phyloP scores from a whole-genome alignment of 192 early-diverging fungal species.

The Diversispora epigaea region DNA sequence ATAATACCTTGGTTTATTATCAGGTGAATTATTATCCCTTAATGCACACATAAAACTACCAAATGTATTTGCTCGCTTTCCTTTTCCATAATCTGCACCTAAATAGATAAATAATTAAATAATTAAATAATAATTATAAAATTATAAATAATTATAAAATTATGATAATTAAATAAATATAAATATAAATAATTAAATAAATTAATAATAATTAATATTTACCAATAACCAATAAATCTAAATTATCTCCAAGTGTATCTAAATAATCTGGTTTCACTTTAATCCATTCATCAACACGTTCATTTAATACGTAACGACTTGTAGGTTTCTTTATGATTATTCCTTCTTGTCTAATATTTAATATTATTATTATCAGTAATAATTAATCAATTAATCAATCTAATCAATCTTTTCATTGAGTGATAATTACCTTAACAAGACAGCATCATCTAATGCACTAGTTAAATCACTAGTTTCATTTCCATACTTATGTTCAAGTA shows the following conservation, averaged over 20 bases:
- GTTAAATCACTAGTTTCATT: conserved; percentile 59
- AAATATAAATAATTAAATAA: neutral
- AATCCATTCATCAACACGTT: conserved; percentile 61
- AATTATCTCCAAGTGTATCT: conserved; percentile 62
- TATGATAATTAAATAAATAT: neutral
- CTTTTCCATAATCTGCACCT: conserved; percentile 60
- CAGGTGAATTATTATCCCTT: conserved; percentile 37
- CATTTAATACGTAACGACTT: conserved; percentile 54
- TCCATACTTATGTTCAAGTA: conserved; percentile 55
- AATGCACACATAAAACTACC: conserved; percentile 62
- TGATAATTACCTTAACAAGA: conserved; percentile 55
- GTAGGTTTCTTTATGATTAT: conserved; percentile 73
- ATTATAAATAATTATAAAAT: neutral
- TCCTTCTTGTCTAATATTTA: conserved; percentile 47
- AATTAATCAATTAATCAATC: no score
- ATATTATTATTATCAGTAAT: no score
- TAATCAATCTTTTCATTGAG: neutral
- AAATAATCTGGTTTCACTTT: conserved; percentile 84
- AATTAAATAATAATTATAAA: neutral
- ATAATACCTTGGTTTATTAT: neutral
- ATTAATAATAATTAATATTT: conserved; percentile 37
- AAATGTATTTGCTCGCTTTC: conserved; percentile 54
- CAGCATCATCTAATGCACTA: conserved; percentile 54
- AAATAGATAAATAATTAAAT: neutral
- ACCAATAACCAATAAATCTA: conserved; percentile 75